Base-by-base conservation (phyloP, 768 basidiomycete species). In the Gloeophyllum trabeum region DNA sequence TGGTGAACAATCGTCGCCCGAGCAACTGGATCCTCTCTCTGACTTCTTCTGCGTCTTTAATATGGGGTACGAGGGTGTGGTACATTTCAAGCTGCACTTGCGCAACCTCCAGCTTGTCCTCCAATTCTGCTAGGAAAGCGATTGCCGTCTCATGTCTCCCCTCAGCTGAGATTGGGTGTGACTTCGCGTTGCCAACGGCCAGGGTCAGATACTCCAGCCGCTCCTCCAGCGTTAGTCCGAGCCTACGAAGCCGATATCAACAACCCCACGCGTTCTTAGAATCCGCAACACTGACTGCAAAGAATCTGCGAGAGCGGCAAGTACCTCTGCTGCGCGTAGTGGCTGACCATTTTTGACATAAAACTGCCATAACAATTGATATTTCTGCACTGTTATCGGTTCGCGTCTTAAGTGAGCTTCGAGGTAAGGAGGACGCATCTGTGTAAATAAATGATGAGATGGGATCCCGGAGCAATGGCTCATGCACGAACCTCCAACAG, bases 61-160 rank as follows among this genome's bases (percentile, higher is more conserved):
- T 61, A 46, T 78, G 80, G 14, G 80, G 76, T 5, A 67, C 56
- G 13, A 90, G 67, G 7, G 67, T 64, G 48, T 85, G 74, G 53
- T 79, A 86, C 37, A 96, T 73, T 59, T 97, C 94, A n/a, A 93
- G 65, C 55, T 99, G 96, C 6, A 98, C 90, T 61, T 94, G 86
- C 4, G 92, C 88, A 20, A 99, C 96, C 35, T 99, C 96, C 10
- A 97, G 73, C 56, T 92, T 91, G 61, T 99, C 96, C 65, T 97
- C 93, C 16, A 96, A 68, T 50, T 88, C 84, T 0, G 84, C 89
- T n/a, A 94, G 72, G 67, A 98, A 96, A 39, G 88, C 82, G 39
- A 97, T 89, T n/a, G 89, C 88, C 23, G 81, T 83, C 57, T 92
- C 87, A 50, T 91, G 84, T 44, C 76, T 70, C 6, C 84, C 82